A percentile compares a stretch with the other conserved stretches of the same genome.
Conservation (phyloP, 129 eudicot genomes). For the Tagetes erecta region DNA sequence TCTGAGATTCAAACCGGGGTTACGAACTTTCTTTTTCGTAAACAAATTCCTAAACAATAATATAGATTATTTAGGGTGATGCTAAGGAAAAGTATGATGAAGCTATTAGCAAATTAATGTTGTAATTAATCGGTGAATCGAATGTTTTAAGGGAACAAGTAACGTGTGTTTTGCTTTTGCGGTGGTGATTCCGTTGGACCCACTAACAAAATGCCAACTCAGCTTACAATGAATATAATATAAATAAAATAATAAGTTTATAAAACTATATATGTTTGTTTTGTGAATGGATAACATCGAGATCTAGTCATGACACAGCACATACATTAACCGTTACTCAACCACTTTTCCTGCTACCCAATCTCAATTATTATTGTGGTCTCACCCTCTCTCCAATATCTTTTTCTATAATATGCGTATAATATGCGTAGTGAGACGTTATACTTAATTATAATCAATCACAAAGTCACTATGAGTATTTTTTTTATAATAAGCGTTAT, state of each 20-base stretch:
- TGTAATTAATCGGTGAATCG: too few species aligned
- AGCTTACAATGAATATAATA: neutral
- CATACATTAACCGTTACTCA: neutral
- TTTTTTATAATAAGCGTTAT: too few species aligned
- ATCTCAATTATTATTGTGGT: neutral
- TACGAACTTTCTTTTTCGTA: too few species aligned
- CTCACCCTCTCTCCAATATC: neutral
- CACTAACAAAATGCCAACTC: neutral
- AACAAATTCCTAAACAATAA: too few species aligned
- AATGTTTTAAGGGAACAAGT: neutral
- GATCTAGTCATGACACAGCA: neutral
- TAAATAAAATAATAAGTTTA: too few species aligned
- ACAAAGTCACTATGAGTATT: too few species aligned
- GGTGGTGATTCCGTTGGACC: conserved; percentile 16
- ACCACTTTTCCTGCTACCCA: neutral
- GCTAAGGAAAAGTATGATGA: too few species aligned
- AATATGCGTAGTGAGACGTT: too few species aligned
- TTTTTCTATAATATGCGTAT: neutral
- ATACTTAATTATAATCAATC: too few species aligned
- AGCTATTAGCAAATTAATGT: too few species aligned
- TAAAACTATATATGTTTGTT: neutral
- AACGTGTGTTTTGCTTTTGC: neutral
- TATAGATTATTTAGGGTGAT: too few species aligned
- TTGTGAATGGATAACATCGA: conserved; percentile 11
- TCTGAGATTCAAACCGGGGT: too few species aligned